Evolutionary conservation across 2,329 filamentous ascomycete genomes (phyloP), one percentile per base, ranked within the genome.

Genomic region (Fusarium anthophilum): DNA sequence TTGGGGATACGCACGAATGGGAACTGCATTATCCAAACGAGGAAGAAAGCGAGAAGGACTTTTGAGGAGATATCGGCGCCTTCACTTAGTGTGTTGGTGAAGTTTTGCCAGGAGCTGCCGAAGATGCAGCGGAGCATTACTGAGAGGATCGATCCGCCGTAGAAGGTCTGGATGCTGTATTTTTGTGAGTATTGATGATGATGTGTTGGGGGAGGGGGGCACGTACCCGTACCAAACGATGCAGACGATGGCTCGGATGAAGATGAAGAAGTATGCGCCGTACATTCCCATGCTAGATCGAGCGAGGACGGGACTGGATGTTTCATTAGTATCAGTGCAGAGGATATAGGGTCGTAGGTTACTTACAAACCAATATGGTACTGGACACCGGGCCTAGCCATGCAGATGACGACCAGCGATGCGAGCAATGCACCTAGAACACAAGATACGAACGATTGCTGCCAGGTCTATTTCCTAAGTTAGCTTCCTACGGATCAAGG

Each of bases 161-260:
- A 55, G 20, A 55, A 55, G 1, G 51, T 55, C 14, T 55, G 51
- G 14, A 55, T 55, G 5, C 51, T 54, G 35, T 22, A 3, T 17
- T 17, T 3, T 2, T 13, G 14, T 54, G 7, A 54, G 14, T 6
- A 13, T 54, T 10, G 3, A 22, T 12, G 7, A 15, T 22, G 8
- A 4, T 8, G 17, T 37, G 4, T 17, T 12, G 13, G 24, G 4
- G 11, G 5, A 11, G 3, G 17, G 8, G 22, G 6, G 3, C 8
- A 28, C 51, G 10, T n/a, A 54, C 51, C 51, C 51, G 14, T 55
- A 55, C 51, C 51, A 55, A 6, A 55, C 51, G 35, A 55, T 55
- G 24, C 51, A 55, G 4, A 55, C 51, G 2, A 41, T 55, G 14
- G 51, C 51, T 39, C 51, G 35, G 51, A 55, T 55, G 24, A 55